Evolutionary conservation across 2,329 filamentous ascomycete genomes (phyloP).

Genomic region (Botrytis byssoidea): DNA sequence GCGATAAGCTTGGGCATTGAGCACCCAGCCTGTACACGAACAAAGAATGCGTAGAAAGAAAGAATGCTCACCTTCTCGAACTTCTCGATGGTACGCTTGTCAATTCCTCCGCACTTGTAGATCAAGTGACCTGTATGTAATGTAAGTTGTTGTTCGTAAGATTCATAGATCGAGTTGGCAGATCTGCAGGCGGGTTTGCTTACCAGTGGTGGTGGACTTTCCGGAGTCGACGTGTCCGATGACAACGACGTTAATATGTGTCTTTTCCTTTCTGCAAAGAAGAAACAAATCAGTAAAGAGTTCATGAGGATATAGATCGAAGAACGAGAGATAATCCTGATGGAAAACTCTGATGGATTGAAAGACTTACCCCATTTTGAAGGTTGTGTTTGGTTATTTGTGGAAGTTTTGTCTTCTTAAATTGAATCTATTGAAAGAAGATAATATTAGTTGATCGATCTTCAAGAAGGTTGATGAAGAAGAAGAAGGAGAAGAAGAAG

Average conservation of each 20-base stretch:
- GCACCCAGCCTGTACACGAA: neutral
- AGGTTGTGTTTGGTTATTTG: constrained; percentile 35
- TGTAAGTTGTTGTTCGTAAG: constrained; percentile 27
- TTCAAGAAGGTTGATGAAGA: neutral
- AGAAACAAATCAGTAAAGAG: constrained; percentile 31
- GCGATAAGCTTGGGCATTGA: neutral
- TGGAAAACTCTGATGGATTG: constrained; percentile 19
- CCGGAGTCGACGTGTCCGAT: constrained; percentile 99
- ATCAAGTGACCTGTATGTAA: constrained; percentile 78
- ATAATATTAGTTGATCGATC: constrained; percentile 26
- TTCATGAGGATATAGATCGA: constrained; percentile 25
- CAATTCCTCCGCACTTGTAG: constrained; percentile 99
- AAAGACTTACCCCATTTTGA: constrained; percentile 39
- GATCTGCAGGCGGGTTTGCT: constrained; percentile 42
- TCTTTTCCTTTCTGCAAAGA: constrained; percentile 80
- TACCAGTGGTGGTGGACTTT: constrained; percentile 96
- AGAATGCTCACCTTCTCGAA: constrained; percentile 90
- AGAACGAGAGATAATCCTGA: constrained; percentile 19
- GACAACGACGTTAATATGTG: constrained; percentile 96
- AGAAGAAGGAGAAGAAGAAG: neutral
- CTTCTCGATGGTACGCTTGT: constrained; percentile 99
- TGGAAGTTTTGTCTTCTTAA: constrained; percentile 31
- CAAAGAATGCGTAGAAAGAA: constrained; percentile 35
- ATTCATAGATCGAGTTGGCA: neutral
- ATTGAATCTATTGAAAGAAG: constrained; percentile 32